Percentiles rank a stretch among this genome's conserved stretches.
Evolutionary conservation across 169 alveolate genomes (phyloP).

Genomic region (Eimeria necatrix): DNA sequence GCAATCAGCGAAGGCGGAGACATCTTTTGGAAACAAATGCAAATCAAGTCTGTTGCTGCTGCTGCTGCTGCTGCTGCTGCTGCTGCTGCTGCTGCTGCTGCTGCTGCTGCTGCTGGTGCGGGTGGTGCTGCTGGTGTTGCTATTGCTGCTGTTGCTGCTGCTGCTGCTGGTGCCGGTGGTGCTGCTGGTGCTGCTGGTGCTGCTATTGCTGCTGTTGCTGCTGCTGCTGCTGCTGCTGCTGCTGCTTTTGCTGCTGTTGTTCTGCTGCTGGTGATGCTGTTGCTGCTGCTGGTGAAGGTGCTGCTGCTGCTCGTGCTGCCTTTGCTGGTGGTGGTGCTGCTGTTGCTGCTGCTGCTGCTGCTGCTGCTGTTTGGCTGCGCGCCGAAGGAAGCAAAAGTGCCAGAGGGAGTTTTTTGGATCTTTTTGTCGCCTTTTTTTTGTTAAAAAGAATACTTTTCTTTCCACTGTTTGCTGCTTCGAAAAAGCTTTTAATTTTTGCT

Average conservation of each 20-base stretch:
- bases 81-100: not conserved
- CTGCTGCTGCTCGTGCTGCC: conserved; percentile 8
- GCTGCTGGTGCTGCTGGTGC: not conserved
- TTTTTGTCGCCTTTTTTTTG: not conserved
- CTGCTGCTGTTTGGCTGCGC: not conserved
- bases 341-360: conserved; percentile 11
- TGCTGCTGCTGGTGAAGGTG: conserved; percentile 16
- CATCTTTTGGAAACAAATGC: conserved; percentile 85
- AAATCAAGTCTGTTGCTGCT: conserved; percentile 78
- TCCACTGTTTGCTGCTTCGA: too few species aligned
- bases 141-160: conserved; percentile 15
- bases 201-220: conserved; percentile 16
- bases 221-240: conserved; percentile 41
- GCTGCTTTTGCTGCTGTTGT: not conserved
- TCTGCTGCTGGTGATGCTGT: conserved; percentile 39
- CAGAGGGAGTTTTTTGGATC: not conserved
- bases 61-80: not conserved
- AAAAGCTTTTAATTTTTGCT: too few species aligned
- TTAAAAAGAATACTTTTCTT: not conserved
- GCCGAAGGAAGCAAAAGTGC: not conserved
- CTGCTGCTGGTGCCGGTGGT: not conserved
- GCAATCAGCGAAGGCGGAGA: conserved; percentile 87
- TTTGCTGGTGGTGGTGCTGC: conserved; percentile 44
- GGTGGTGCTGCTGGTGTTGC: not conserved
- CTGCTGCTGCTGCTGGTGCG: not conserved